Evolutionary conservation across 164 flowering plant genomes (phyloP).

Genomic region (Annona squamosa): DNA sequence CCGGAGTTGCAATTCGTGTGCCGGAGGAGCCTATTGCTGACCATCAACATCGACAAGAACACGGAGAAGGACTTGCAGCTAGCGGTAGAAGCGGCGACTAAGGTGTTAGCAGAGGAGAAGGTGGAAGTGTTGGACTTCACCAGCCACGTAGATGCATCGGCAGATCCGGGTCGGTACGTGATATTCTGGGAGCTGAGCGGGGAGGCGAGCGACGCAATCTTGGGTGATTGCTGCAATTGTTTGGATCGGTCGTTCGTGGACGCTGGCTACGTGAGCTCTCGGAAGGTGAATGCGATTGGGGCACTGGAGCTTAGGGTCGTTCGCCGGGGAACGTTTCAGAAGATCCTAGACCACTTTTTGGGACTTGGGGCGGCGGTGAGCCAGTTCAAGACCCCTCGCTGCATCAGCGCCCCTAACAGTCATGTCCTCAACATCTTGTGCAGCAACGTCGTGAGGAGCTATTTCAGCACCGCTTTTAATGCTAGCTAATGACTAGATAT

Average conservation of each 20-base stretch:
- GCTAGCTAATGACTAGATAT: neutral
- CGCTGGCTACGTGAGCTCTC: constrained; percentile 66
- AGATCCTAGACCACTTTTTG: constrained; percentile 60
- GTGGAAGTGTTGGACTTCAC: constrained; percentile 72
- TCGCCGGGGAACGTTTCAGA: constrained; percentile 63
- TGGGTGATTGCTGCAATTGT: constrained; percentile 60
- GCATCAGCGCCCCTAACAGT: constrained; percentile 43
- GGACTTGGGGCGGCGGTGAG: constrained; percentile 60
- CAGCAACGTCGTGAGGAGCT: constrained; percentile 48
- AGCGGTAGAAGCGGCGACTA: constrained; percentile 60
- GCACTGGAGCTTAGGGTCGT: constrained; percentile 70
- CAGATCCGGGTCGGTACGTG: constrained; percentile 80
- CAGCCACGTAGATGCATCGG: constrained; percentile 50
- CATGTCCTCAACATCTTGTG: constrained; percentile 49
- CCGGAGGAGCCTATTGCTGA: constrained; percentile 72
- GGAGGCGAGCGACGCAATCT: constrained; percentile 42
- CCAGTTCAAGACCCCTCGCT: constrained; percentile 86
- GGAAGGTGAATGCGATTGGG: constrained; percentile 61
- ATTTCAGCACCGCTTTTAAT: constrained; percentile 58
- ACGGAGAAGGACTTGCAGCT: constrained; percentile 84
- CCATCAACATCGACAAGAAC: constrained; percentile 91
- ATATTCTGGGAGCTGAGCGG: constrained; percentile 77
- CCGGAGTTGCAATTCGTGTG: constrained; percentile 80
- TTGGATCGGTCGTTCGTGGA: constrained; percentile 70
- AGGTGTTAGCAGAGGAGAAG: constrained; percentile 44